Evolutionary conservation across 148 eudicot species (phyloP).

Genomic region (Chenopodium suecicum): DNA sequence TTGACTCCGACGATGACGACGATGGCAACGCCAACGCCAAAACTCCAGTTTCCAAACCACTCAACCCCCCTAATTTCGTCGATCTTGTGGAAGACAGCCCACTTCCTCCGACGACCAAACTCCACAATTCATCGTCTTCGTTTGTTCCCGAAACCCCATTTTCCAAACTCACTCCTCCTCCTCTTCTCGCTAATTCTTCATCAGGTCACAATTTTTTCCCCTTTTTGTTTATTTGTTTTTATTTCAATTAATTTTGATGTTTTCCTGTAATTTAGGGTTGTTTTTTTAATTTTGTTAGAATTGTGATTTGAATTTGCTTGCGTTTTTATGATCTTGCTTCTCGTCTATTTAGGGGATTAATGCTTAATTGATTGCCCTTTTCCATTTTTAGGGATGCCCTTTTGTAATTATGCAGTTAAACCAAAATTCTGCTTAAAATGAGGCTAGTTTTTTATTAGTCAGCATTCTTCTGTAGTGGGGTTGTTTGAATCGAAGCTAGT

Average conservation of each 20-base stretch:
- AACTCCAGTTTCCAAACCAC: neutral
- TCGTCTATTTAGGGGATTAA: neutral
- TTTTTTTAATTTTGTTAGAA: neutral
- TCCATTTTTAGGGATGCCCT: neutral
- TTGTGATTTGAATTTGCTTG: too few relatives aligned
- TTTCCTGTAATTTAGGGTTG: neutral
- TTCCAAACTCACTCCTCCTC: neutral
- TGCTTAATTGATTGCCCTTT: neutral
- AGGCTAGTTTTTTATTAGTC: neutral
- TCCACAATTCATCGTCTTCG: slow-evolving; percentile 1
- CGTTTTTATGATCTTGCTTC: too few relatives aligned
- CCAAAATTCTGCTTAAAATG: neutral
- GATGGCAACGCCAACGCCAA: slow-evolving; percentile 12
- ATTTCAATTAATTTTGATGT: neutral
- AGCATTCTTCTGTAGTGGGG: neutral
- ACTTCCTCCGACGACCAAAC: slow-evolving; percentile 23
- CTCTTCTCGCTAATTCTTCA: slow-evolving; percentile 18
- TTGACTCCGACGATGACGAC: slow-evolving; percentile 43
- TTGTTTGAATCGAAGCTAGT: neutral
- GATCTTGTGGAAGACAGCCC: slow-evolving; percentile 37
- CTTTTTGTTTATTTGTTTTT: too few relatives aligned
- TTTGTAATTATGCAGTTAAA: too few relatives aligned
- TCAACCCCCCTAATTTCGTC: slow-evolving; percentile 11
- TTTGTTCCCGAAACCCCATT: slow-evolving; percentile 53
- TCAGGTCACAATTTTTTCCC: slow-evolving; percentile 26